Conservation (phyloP, 2,329 filamentous ascomycete species). For the Diaporthe capsici region DNA sequence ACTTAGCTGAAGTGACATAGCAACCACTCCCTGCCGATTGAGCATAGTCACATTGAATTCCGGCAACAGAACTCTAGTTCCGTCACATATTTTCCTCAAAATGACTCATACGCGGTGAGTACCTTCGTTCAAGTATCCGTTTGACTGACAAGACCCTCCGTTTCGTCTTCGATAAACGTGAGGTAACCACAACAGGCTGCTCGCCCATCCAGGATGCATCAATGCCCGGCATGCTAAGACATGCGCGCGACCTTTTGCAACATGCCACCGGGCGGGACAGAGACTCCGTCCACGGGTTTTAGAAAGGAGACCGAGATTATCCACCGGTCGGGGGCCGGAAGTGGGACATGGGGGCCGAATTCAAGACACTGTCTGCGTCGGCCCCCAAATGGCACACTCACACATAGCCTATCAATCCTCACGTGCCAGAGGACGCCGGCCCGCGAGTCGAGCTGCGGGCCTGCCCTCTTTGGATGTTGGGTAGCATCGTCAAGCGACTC, state of each 20-base stretch:
- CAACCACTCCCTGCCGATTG: too few species aligned
- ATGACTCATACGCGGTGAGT: neutral
- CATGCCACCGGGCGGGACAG: neutral
- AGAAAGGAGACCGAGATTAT: constrained; percentile 21
- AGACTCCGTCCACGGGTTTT: neutral
- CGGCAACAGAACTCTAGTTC: neutral
- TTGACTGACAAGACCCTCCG: too few species aligned
- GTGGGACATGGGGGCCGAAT: constrained; percentile 36
- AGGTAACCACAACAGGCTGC: neutral
- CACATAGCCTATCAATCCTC: constrained; percentile 41
- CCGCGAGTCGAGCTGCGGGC: constrained; percentile 15
- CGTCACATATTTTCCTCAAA: neutral
- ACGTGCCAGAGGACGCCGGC: constrained; percentile 25
- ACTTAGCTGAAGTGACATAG: neutral
- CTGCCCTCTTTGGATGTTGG: constrained; percentile 24
- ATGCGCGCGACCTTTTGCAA: neutral
- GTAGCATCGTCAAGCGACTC: neutral
- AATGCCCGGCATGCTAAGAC: neutral
- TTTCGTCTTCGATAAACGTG: neutral
- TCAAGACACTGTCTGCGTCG: constrained; percentile 16
- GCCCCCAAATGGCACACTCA: constrained; percentile 37
- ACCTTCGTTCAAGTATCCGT: neutral
- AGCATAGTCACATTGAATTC: neutral
- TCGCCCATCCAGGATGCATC: neutral
- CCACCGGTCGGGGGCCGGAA: constrained; percentile 22